Evolutionary conservation across 192 early-diverging fungal genomes (phyloP).

Genomic region (Coemansia sp.): DNA sequence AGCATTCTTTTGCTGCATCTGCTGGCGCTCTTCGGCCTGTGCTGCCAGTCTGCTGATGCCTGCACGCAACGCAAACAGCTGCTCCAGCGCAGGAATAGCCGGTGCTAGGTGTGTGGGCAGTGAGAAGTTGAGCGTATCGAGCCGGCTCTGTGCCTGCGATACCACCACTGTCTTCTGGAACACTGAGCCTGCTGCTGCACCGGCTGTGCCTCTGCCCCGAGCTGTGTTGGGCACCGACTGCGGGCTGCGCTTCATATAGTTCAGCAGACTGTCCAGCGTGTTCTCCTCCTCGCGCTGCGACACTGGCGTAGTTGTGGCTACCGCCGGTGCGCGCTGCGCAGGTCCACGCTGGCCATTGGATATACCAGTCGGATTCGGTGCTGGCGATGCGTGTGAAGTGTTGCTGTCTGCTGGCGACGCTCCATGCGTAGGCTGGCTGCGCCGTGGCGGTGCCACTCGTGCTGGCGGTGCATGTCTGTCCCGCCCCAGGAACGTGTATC

Average conservation of each 20-base stretch:
- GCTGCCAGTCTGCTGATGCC: conserved; percentile 10
- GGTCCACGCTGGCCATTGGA: neutral
- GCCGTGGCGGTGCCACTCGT: conserved; percentile 2
- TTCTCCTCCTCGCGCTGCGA: conserved; percentile 19
- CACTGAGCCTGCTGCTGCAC: conserved; percentile 3
- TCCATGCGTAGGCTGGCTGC: neutral
- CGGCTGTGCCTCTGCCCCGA: neutral
- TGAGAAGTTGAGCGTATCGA: conserved; percentile 9
- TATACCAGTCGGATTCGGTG: neutral
- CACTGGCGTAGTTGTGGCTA: neutral
- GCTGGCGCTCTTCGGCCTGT: conserved; percentile 11
- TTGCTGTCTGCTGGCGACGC: conserved; percentile 19
- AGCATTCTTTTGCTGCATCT: neutral
- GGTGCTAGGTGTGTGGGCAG: conserved; percentile 24
- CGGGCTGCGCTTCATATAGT: conserved; percentile 39
- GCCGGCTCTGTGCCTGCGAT: conserved; percentile 23
- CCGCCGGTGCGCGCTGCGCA: conserved; percentile 3
- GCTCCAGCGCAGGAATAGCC: conserved; percentile 14
- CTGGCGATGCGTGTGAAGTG: conserved; percentile 12
- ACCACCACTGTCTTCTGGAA: conserved; percentile 36
- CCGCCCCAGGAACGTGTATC: conserved; percentile 47
- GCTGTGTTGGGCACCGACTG: conserved; percentile 11
- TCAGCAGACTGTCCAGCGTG: conserved; percentile 35
- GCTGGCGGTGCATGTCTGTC: conserved; percentile 14
- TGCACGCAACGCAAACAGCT: conserved; percentile 8